phyloP scores from a whole-genome alignment of 805 yeast species.

The Nakazawaea peltata region DNA sequence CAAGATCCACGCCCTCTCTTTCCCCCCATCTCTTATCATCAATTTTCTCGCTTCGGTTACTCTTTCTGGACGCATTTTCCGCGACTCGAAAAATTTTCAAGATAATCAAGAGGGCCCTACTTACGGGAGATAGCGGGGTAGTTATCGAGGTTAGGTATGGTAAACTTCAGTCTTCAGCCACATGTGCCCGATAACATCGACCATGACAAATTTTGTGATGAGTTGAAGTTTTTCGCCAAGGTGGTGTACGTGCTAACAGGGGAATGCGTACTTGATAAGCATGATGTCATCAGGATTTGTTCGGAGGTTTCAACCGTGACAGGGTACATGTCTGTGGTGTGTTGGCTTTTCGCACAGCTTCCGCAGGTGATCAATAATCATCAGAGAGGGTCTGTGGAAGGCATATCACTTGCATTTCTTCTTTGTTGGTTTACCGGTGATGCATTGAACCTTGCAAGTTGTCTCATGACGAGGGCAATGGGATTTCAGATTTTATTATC shows the following conservation, averaged over 20 bases:
- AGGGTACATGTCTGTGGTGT: constrained; percentile 34
- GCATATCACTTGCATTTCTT: constrained; percentile 54
- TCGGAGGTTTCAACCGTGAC: constrained; percentile 20
- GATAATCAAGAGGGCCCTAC: no score
- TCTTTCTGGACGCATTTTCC: no score
- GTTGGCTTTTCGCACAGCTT: constrained; percentile 70
- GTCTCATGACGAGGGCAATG: constrained; percentile 38
- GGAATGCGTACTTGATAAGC: constrained; percentile 14
- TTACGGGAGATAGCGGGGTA: no score
- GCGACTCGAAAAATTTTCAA: no score
- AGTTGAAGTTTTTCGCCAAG: constrained; percentile 16
- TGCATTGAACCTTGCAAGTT: constrained; percentile 41
- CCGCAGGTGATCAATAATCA: constrained; percentile 64
- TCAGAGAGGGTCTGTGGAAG: constrained; percentile 53
- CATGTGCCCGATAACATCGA: not conserved
- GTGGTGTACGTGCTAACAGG: constrained; percentile 18
- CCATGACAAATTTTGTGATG: constrained; percentile 12
- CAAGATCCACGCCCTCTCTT: no score
- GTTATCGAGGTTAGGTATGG: no score
- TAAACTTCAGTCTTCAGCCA: not conserved
- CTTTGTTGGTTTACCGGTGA: constrained; percentile 63
- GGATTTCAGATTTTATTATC: constrained; percentile 39
- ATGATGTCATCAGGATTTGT: constrained; percentile 13
- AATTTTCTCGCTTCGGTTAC: no score
- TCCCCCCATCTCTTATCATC: no score